Evolutionary conservation across 1,284 basidiomycete genomes (phyloP).

Genomic region (Filobasidium uniguttulatum): DNA sequence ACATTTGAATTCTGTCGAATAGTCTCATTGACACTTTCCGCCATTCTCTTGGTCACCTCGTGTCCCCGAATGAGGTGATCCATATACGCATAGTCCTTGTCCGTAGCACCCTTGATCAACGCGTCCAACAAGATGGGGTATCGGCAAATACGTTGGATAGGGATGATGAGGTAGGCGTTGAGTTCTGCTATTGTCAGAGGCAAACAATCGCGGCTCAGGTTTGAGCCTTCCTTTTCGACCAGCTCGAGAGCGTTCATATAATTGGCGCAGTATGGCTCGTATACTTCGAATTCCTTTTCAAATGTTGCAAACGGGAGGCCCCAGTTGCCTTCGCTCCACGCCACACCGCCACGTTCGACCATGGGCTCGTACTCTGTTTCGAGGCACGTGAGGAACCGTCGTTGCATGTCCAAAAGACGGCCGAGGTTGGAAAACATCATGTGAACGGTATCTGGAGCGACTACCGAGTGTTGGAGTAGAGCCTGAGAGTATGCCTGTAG

Average conservation of each 20-base stretch:
- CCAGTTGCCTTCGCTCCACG: conserved; percentile 83
- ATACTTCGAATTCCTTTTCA: conserved; percentile 87
- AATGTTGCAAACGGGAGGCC: conserved; percentile 60
- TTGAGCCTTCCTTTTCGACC: conserved; percentile 70
- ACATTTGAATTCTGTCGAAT: conserved; percentile 65
- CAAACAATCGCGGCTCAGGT: conserved; percentile 44
- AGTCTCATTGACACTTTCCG: conserved; percentile 92
- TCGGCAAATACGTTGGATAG: conserved; percentile 64
- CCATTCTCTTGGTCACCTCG: conserved; percentile 78
- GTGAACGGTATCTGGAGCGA: conserved; percentile 90
- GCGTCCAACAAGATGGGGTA: conserved; percentile 58
- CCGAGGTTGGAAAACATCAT: conserved; percentile 90
- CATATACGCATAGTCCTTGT: conserved; percentile 53
- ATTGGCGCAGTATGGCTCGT: conserved; percentile 97
- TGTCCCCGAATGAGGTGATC: conserved; percentile 73
- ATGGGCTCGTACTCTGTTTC: conserved; percentile 57
- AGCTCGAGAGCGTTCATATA: conserved; percentile 76
- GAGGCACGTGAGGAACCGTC: conserved; percentile 87
- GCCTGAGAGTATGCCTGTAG: conserved; percentile 82
- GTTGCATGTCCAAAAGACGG: conserved; percentile 85
- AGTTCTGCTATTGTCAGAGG: conserved; percentile 45
- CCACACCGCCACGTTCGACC: conserved; percentile 41
- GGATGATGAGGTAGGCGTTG: conserved; percentile 66
- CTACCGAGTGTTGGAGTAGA: conserved; percentile 63
- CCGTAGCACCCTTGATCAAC: conserved; percentile 59